Base-by-base conservation (phyloP, 2,329 filamentous ascomycete species). In the Madurella mycetomatis region DNA sequence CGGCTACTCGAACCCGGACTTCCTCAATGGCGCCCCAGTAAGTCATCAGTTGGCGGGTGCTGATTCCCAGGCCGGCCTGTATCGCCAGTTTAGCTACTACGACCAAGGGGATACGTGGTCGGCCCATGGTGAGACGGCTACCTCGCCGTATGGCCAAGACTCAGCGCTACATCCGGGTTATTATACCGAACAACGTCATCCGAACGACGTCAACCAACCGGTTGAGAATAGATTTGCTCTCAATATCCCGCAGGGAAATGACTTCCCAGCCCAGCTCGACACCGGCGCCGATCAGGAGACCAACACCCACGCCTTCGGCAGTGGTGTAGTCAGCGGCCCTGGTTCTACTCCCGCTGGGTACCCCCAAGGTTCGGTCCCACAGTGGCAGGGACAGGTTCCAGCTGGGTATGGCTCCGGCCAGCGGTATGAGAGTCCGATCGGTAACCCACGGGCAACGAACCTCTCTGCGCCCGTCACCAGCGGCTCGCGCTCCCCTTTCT, bases 391-490 rank as follows among this genome's bases (percentile, higher is more conserved):
- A 13, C 59, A 54, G 17, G 37, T 49, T 11, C 46, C 56, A 4
- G 31, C 53, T 15, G 55, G 51, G 13, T 59, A 59, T 59, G 41
- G 50, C 13, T n/a, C 54, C 17, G 43, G 44, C 19, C 45, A 45
- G n/a, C 57, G 62, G 31, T 64, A 55, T 18, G 54, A 62, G 11
- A 63, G 60, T 39, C 61, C 60, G 12, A 54, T 63, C n/a, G 51
- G 56, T 9, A 19, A 44, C 31, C 39, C 58, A 5, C 57, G 56
- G 48, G 9, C 54, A 16, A 32, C 49, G 18, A 51, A 32, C 18
- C 30, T 58, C 5, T 51, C 57, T 25, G 30, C 49, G 12, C 47
- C 53, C 3, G 47, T 41, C 11, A 45, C 41, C 39, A 56, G 47
- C 37, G 54, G 41, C 34, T 55, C 58, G 8, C 49, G 55, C 5